Percentiles rank a stretch among this genome's conserved stretches.
phyloP scores from a whole-genome alignment of 176 grass and related monocot species.

The Dendrocalamus sinicus region DNA sequence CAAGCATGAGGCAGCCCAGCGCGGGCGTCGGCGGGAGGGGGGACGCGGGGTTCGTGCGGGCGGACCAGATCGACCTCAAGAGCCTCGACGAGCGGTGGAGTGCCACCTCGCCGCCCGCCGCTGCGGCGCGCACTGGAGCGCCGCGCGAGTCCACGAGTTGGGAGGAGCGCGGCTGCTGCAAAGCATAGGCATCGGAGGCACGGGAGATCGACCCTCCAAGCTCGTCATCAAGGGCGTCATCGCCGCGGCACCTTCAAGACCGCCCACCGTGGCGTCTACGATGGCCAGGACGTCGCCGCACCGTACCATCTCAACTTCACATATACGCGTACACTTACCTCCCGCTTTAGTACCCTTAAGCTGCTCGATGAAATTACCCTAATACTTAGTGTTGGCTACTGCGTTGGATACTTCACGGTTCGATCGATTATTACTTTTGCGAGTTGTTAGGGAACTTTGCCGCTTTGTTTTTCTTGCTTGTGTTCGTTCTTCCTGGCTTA shows the following conservation, averaged over 20 bases:
- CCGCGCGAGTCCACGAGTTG: slow-evolving; percentile 40
- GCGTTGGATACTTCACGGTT: background rate
- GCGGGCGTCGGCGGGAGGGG: slow-evolving; percentile 48
- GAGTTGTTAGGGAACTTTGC: background rate
- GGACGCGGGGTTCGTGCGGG: slow-evolving; percentile 78
- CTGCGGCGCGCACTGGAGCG: background rate
- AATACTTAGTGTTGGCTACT: background rate
- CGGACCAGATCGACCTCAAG: slow-evolving; percentile 99
- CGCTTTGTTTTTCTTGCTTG: background rate
- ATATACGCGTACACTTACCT: background rate
- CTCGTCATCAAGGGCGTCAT: slow-evolving; percentile 89
- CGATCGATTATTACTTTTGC: background rate
- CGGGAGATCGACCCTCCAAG: slow-evolving; percentile 93
- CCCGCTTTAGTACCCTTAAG: slow-evolving; percentile 7
- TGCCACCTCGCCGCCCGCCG: slow-evolving; percentile 68
- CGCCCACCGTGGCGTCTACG: slow-evolving; percentile 95
- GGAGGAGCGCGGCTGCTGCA: background rate
- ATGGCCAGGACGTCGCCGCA: slow-evolving; percentile 98
- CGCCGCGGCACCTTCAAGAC: slow-evolving; percentile 95
- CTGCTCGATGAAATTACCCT: slow-evolving; percentile 50
- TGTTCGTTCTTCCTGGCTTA: background rate
- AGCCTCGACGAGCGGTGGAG: slow-evolving; percentile 98
- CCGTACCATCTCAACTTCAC: slow-evolving; percentile 21
- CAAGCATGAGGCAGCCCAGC: slow-evolving; percentile 70
- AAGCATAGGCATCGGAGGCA: slow-evolving; percentile 58